Conservation (phyloP, 2,329 filamentous ascomycete species). For the Rhinocladiella mackenziei region DNA sequence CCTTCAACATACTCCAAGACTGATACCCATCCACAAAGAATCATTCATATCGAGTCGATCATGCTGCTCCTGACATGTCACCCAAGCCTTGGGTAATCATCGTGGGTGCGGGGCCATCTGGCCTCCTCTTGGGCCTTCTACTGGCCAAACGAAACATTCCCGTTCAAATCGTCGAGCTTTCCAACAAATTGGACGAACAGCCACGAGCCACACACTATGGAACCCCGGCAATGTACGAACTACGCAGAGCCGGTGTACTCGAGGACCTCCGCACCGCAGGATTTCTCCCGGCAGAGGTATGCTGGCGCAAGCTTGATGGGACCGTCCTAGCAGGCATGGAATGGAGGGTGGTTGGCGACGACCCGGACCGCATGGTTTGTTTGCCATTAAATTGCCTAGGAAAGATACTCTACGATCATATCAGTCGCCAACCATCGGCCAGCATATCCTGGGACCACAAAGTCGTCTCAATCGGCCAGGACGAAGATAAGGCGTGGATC, state of each 20-base stretch:
- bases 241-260: constrained; percentile 56
- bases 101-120: constrained; percentile 36
- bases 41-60: too few species aligned
- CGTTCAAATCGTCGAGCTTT: constrained; percentile 49
- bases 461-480: constrained; percentile 23
- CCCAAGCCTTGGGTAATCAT: constrained; percentile 28
- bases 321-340: constrained; percentile 34
- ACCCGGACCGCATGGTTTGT: constrained; percentile 41
- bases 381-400: constrained; percentile 45
- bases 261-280: constrained; percentile 47
- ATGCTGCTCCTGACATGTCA: too few species aligned
- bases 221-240: constrained; percentile 54
- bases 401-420: constrained; percentile 40
- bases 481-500: constrained; percentile 21
- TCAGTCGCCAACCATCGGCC: constrained; percentile 34
- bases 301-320: constrained; percentile 44
- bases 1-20: too few species aligned
- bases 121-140: constrained; percentile 33
- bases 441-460: constrained; percentile 46
- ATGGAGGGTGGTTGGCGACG: constrained; percentile 31
- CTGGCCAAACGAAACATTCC: constrained; percentile 33
- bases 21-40: too few species aligned
- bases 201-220: constrained; percentile 64
- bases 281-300: constrained; percentile 41
- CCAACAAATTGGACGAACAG: constrained; percentile 53